These are phyloP conservation scores for Cladosporium sp. DNA, from an alignment of 2,329 filamentous ascomycete genomes.

Conservation along the genomic window DNA sequence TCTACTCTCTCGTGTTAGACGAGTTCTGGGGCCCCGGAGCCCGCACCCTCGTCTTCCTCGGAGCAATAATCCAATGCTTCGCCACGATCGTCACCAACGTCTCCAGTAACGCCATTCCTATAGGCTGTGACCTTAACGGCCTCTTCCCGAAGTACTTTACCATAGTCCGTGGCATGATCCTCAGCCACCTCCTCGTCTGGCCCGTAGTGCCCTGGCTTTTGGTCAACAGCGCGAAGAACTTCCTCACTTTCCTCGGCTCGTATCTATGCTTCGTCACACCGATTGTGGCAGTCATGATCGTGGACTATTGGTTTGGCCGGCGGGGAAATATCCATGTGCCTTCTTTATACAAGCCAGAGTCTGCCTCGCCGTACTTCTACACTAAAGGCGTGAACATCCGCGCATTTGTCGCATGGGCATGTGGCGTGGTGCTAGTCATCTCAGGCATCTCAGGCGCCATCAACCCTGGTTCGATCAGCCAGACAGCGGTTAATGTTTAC, in stretches of 20 bases:
- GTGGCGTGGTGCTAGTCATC: constrained; percentile 20
- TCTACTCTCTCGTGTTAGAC: constrained; percentile 38
- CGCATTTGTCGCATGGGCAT: constrained; percentile 19
- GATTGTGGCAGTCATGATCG: constrained; percentile 36
- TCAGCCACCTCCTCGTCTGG: constrained; percentile 36
- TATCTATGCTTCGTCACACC: constrained; percentile 43
- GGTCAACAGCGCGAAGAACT: constrained; percentile 36
- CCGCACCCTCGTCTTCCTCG: constrained; percentile 39
- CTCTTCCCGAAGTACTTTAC: constrained; percentile 41
- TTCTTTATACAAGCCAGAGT: constrained; percentile 30
- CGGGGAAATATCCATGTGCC: constrained; percentile 41
- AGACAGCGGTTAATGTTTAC: constrained; percentile 21
- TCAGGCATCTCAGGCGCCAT: constrained; percentile 19
- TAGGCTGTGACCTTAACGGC: constrained; percentile 40
- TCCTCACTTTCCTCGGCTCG: constrained; percentile 41
- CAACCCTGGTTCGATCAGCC: constrained; percentile 16
- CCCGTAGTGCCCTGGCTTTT: constrained; percentile 42
- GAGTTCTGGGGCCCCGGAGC: constrained; percentile 36
- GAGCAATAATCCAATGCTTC: constrained; percentile 33
- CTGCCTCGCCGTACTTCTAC: constrained; percentile 20
- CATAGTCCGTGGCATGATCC: constrained; percentile 40
- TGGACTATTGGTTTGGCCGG: constrained; percentile 37
- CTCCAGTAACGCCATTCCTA: constrained; percentile 38
- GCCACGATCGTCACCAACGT: constrained; percentile 43
- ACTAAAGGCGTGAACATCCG: constrained; percentile 19